Base-by-base conservation (phyloP, 108 stramenopile species). In the Discostella stelligeroides region DNA sequence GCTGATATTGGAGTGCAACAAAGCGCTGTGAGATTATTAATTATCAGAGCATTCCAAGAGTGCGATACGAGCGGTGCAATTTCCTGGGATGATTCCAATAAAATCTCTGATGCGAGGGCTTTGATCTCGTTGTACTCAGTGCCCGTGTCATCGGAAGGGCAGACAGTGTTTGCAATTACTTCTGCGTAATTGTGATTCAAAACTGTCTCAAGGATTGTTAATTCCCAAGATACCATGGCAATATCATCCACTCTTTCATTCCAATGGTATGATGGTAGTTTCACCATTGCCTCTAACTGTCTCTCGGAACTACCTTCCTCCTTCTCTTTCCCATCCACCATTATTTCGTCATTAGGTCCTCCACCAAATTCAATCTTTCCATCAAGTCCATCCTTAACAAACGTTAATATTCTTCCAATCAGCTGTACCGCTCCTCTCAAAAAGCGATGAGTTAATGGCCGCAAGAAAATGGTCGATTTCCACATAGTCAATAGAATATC, bases 221-320 rank as follows among this genome's bases (percentile, higher is more conserved):
- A 64, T 28, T 95, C 94, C 94, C 94, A 95, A 21, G 94, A 73
- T 12, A 95, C 94, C 13, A 86, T 65, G 12, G 89, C 94, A 48
- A 95, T 86, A 74, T 92, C 90, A 46, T 84, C 76, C 13, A 84
- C 72, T 17, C 87, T 78, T 20, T 89, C 84, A 30, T 85, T 86
- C 93, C 93, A 95, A 50, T 56, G 79, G 66, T 95, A 95, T 2
- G 89, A 6, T 30, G 79, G 72, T 17, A 64, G 55, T 10, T 68
- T 72, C 1, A 73, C 70, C n/a, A 63, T 60, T 58, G 69, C 72
- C 34, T 47, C 15, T 57, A 50, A n/a, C 20, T 23, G 25, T 24
- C 49, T 63, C 25, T 73, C 81, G 20, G 21, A 27, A n/a, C 60
- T 27, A 1, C 38, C 34, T 46, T 60, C 73, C 14, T 66, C 57